A percentile compares a stretch with the other conserved stretches of the same genome.
These are phyloP conservation scores for Paramecium primaurelia DNA, from an alignment of 73 alveolate species.

Conservation along the genomic window DNA sequence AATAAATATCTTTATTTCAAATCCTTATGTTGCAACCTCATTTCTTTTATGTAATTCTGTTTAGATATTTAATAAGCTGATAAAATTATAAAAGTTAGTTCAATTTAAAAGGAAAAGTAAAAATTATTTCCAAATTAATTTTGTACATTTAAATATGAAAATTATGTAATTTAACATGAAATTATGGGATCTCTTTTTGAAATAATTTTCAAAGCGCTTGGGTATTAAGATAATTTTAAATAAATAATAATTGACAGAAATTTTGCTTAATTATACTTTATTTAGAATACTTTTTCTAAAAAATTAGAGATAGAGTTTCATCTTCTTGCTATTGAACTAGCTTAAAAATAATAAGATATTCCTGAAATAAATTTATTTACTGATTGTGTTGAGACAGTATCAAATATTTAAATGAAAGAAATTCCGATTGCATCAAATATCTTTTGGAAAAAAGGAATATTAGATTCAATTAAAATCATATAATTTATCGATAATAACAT, in stretches of 20 bases:
- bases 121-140: background rate
- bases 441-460: background rate
- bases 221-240: background rate
- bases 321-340: background rate
- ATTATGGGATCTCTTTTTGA: background rate
- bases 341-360: background rate
- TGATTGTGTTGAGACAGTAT: background rate
- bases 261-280: background rate
- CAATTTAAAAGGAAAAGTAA: background rate
- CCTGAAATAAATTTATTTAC: background rate
- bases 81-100: background rate
- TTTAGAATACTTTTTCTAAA: background rate
- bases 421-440: background rate
- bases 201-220: background rate
- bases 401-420: background rate
- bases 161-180: background rate
- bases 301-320: background rate
- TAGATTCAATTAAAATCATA: background rate
- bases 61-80: background rate
- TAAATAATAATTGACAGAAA: background rate
- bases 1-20: background rate
- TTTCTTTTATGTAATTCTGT: background rate
- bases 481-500: background rate
- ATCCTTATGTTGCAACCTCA: background rate
- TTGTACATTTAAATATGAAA: background rate